Conservation (phyloP, 495 filamentous ascomycete species). For the Usnea hakonensis region DNA sequence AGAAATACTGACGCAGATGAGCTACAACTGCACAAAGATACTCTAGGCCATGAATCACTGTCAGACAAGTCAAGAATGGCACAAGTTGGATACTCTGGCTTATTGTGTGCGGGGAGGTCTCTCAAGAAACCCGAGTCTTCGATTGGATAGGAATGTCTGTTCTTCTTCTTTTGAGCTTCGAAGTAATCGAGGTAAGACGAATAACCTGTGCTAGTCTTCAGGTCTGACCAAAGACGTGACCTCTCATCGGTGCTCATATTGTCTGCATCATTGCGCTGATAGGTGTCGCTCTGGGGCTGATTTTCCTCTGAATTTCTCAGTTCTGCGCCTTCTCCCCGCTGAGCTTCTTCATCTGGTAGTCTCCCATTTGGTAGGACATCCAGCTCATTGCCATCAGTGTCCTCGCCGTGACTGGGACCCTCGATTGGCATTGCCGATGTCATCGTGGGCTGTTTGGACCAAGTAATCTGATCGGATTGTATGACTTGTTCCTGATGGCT, state of each 20-base stretch:
- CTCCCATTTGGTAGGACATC: background rate
- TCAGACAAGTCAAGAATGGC: no score
- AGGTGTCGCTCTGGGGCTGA: background rate
- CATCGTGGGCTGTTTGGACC: no score
- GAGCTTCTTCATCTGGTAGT: background rate
- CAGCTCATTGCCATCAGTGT: background rate
- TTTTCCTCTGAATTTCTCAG: no score
- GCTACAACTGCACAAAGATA: no score
- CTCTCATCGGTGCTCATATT: background rate
- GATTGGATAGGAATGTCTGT: background rate
- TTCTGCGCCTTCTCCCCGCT: background rate
- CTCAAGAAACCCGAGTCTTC: background rate
- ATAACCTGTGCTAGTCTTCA: background rate
- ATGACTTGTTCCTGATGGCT: no score
- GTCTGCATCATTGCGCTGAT: background rate
- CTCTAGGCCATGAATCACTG: no score
- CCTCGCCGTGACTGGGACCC: background rate
- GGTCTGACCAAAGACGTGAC: background rate
- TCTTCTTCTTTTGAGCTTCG: background rate
- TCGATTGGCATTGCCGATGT: background rate
- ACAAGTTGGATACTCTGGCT: no score
- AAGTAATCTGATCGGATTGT: no score
- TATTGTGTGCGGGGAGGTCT: background rate
- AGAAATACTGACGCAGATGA: background rate
- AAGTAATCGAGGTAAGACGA: background rate